Evolutionary conservation across 2,329 filamentous ascomycete species (phyloP).

Genomic region (Colletotrichum australisinense): DNA sequence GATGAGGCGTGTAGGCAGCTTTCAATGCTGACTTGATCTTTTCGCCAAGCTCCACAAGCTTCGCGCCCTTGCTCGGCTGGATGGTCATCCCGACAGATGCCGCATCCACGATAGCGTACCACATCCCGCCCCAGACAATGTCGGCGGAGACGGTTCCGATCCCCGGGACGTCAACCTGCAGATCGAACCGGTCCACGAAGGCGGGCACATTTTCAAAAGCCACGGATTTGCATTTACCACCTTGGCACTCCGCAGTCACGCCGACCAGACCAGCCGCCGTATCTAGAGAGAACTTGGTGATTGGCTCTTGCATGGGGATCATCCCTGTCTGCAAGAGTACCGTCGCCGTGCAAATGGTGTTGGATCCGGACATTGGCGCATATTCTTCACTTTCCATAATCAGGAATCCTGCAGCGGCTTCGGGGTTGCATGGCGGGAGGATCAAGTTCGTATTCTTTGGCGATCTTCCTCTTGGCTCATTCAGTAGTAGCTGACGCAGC

Average conservation of each 20-base stretch:
- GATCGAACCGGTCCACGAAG: conserved; percentile 54
- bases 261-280: conserved; percentile 53
- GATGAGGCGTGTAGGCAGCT: conserved; percentile 48
- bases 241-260: conserved; percentile 52
- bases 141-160: conserved; percentile 53
- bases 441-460: conserved; percentile 50
- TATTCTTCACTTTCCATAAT: conserved; percentile 41
- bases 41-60: conserved; percentile 55
- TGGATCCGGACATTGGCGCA: conserved; percentile 51
- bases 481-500: conserved; percentile 49
- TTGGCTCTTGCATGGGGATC: conserved; percentile 53
- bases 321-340: conserved; percentile 59
- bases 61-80: conserved; percentile 43
- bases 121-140: conserved; percentile 59
- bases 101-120: conserved; percentile 55
- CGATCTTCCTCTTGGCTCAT: conserved; percentile 53
- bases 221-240: conserved; percentile 55
- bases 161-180: conserved; percentile 52
- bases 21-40: conserved; percentile 54
- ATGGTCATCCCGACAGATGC: conserved; percentile 49
- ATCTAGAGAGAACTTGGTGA: conserved; percentile 50
- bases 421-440: conserved; percentile 51
- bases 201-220: conserved; percentile 57
- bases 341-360: conserved; percentile 54
- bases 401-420: conserved; percentile 55